Evolutionary conservation across 768 basidiomycete species (phyloP).

Genomic region (Collybia sp.): DNA sequence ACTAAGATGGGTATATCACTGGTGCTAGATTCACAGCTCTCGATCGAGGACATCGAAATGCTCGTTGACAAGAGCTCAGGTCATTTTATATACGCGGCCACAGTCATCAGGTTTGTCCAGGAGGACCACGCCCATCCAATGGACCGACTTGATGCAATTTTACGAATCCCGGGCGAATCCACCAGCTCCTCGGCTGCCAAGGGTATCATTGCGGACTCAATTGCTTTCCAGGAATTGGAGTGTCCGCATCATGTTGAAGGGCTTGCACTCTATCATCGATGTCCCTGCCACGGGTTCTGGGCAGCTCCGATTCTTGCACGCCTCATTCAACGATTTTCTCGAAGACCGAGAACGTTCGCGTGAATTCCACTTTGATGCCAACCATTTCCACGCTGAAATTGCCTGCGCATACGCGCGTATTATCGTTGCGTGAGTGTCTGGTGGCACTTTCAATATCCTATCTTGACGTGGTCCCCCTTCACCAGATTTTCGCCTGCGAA

Average conservation of each 20-base stretch:
- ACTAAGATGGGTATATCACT: background rate
- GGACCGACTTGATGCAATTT: conserved; percentile 3
- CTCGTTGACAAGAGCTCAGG: conserved; percentile 3
- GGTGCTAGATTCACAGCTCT: conserved; percentile 2
- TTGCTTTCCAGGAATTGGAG: background rate
- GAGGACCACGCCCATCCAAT: conserved; percentile 6
- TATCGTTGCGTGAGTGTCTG: too few relatives aligned
- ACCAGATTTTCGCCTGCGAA: too few relatives aligned
- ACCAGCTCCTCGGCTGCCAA: background rate
- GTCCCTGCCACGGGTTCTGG: conserved; percentile 2
- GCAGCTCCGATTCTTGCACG: conserved; percentile 3
- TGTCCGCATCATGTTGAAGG: conserved; percentile 1
- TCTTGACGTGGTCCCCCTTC: too few relatives aligned
- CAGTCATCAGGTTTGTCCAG: conserved; percentile 7
- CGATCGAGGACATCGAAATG: conserved; percentile 1
- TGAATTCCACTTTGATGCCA: conserved; percentile 1
- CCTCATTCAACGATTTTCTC: conserved; percentile 11
- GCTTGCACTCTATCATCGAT: conserved; percentile 7
- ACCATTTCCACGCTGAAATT: too few relatives aligned
- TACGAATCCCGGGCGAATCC: background rate
- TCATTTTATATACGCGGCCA: conserved; percentile 6
- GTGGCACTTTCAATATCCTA: too few relatives aligned
- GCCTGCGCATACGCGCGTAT: too few relatives aligned
- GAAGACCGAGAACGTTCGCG: conserved; percentile 1
- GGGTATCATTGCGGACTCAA: background rate